A percentile compares a stretch with the other conserved stretches of the same genome.
Conservation (phyloP, 495 filamentous ascomycete genomes). For the Talaromyces stipitatus region DNA sequence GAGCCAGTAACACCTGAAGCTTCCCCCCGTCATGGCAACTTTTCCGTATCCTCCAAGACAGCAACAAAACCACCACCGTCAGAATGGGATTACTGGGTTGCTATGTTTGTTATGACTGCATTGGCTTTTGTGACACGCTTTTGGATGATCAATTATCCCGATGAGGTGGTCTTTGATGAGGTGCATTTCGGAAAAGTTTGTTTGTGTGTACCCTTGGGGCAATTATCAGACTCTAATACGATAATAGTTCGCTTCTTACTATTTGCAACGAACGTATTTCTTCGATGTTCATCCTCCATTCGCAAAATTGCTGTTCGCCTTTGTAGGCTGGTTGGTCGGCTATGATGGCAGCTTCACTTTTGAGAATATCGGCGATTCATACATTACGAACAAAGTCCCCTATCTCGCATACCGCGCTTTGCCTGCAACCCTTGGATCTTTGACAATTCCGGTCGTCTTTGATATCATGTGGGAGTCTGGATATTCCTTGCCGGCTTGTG, state of each 20-base stretch:
- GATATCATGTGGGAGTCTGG: slow-evolving; percentile 99
- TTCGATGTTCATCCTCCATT: slow-evolving; percentile 99
- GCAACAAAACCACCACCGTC: slow-evolving; percentile 28
- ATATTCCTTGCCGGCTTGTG: slow-evolving; percentile 87
- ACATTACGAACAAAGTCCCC: slow-evolving; percentile 92
- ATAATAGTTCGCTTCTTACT: slow-evolving; percentile 85
- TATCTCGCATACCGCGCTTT: slow-evolving; percentile 93
- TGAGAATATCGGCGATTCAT: slow-evolving; percentile 98
- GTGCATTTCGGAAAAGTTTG: slow-evolving; percentile 97
- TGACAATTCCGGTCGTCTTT: slow-evolving; percentile 92
- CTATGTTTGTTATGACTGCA: slow-evolving; percentile 65
- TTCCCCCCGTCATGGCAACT: neutral
- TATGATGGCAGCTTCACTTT: slow-evolving; percentile 97
- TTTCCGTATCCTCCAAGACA: slow-evolving; percentile 5
- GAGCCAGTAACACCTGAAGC: neutral
- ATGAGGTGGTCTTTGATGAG: slow-evolving; percentile 97
- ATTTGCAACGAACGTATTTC: slow-evolving; percentile 96
- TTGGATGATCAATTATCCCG: slow-evolving; percentile 88
- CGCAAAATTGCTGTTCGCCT: slow-evolving; percentile 62
- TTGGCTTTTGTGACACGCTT: slow-evolving; percentile 88
- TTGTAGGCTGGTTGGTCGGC: slow-evolving; percentile 92
- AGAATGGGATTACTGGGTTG: slow-evolving; percentile 83
- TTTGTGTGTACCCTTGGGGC: neutral
- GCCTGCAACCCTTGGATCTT: slow-evolving; percentile 82
- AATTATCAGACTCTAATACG: neutral